Evolutionary conservation across 257 asterid species (phyloP), one percentile per base, ranked within the genome.

Genomic region (Oldenlandia corymbosa): DNA sequence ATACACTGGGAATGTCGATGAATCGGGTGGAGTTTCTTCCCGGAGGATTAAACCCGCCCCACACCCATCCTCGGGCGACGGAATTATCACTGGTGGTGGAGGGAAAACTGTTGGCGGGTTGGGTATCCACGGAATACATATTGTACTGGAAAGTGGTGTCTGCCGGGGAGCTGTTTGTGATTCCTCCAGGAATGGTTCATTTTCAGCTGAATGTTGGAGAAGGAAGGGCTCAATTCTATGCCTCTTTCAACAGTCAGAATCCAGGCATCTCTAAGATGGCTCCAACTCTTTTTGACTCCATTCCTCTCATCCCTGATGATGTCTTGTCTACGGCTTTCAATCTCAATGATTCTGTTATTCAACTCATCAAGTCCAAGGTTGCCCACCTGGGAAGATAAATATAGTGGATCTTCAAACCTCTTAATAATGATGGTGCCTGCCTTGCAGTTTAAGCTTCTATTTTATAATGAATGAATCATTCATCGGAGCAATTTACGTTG

Each of bases 1-100:
- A 71, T 46, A 71, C 71, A 1, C 45, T 65, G 5, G 76, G 76
- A 1, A 36, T 71, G 65, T 58, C 71, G 0, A 64, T 65, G 58
- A 62, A 39, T 5, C 54, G 76, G 2, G 67, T 60, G 7, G 57
- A 48, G 32, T 71, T 71, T 18, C 57, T 36, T 1, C 58, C 54
- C n/a, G 70, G 66, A 10, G 71, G 71, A 28, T 17, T 71, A 10
- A 71, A 71, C 23, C 67, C 59, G 11, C 76, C 76, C 34, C 76
- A 65, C 13, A 24, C 20, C 14, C 76, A 71, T 39, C 71, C 76
- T 0, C 58, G 71, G 11, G 69, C 76, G 2, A 34, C 76, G 5
- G 76, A 71, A 26, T 28, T 49, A 17, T 49, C 56, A 0, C 7
- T 71, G 16, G 71, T 71, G 18, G 16, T 48, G 10, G 76, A 71